A percentile compares a stretch with the other conserved stretches of the same genome.
phyloP scores from a whole-genome alignment of 139 green algal genomes.

The Auxenochlorella protothecoides region DNA sequence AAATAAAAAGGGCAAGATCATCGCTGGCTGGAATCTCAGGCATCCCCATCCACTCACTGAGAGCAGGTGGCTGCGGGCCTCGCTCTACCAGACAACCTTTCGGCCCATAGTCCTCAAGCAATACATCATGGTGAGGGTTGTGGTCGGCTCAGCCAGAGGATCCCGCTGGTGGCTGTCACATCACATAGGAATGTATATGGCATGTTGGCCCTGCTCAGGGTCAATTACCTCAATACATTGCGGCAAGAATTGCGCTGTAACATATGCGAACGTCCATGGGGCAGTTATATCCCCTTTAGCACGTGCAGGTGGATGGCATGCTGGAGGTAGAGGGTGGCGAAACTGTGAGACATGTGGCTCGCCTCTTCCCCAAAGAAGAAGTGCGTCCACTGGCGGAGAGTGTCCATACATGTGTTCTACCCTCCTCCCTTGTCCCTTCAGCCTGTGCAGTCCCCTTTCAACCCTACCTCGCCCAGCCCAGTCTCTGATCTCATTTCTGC shows the following conservation, averaged over 20 bases:
- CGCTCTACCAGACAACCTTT: slow-evolving; percentile 72
- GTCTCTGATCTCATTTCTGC: not conserved
- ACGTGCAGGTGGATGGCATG: slow-evolving; percentile 24
- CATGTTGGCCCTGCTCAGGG: too few relatives aligned
- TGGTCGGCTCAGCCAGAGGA: not conserved
- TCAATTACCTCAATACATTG: too few relatives aligned
- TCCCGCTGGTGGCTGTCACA: not conserved
- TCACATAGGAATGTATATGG: too few relatives aligned
- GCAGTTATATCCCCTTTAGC: not conserved
- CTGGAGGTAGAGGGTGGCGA: slow-evolving; percentile 12
- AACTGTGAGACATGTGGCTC: too few relatives aligned
- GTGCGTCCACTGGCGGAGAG: too few relatives aligned
- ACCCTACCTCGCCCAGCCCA: too few relatives aligned
- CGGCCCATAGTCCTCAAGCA: slow-evolving; percentile 74
- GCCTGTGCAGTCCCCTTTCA: too few relatives aligned
- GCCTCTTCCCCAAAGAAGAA: too few relatives aligned
- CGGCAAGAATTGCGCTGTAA: too few relatives aligned
- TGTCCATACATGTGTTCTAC: too few relatives aligned
- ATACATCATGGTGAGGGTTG: slow-evolving; percentile 45
- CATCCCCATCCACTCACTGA: not conserved
- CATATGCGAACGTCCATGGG: too few relatives aligned
- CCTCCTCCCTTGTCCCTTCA: too few relatives aligned
- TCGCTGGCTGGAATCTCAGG: not conserved
- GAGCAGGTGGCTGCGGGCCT: slow-evolving; percentile 71
- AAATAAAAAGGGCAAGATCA: not conserved